Conservation (phyloP, 176 grass and related monocot species). For the Lolium rigidum region DNA sequence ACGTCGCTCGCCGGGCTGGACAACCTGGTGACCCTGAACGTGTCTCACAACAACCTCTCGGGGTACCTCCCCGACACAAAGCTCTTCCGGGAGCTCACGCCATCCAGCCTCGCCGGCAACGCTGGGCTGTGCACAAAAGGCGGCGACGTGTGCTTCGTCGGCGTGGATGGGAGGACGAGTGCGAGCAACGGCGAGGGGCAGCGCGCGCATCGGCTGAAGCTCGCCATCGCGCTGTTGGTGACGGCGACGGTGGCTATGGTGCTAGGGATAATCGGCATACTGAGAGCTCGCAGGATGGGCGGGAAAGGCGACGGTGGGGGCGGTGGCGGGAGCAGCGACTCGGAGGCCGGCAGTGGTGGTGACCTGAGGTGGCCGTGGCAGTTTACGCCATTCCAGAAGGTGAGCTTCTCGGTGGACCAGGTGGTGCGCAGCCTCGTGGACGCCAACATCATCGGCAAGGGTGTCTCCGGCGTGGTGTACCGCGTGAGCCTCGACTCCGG, state of each 20-base stretch:
- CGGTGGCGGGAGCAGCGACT: conserved; percentile 42
- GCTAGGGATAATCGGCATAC: conserved; percentile 75
- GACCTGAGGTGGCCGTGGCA: conserved; percentile 95
- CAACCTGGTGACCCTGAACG: conserved; percentile 88
- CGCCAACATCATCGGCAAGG: conserved; percentile 92
- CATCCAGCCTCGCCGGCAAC: conserved; percentile 73
- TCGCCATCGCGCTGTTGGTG: conserved; percentile 81
- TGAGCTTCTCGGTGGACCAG: conserved; percentile 90
- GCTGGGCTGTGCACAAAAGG: conserved; percentile 81
- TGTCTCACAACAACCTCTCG: conserved; percentile 95
- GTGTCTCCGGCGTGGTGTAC: conserved; percentile 91
- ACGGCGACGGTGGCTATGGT: conserved; percentile 87
- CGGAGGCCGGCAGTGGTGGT: conserved; percentile 39
- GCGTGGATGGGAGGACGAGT: conserved; percentile 45
- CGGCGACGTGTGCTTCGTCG: conserved; percentile 90
- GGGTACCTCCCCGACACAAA: conserved; percentile 97
- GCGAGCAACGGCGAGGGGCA: conserved; percentile 41
- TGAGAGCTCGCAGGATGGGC: conserved; percentile 60
- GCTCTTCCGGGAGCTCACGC: conserved; percentile 82
- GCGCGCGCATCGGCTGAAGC: conserved; percentile 71
- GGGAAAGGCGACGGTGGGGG: conserved; percentile 42
- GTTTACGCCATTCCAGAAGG: conserved; percentile 98
- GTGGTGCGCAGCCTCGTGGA: conserved; percentile 83
- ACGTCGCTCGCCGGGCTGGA: conserved; percentile 65
- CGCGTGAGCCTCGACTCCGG: conserved; percentile 84